These are phyloP conservation scores for Mortierella polycephala DNA, from an alignment of 371 early-diverging fungal species.

Conservation along the genomic window DNA sequence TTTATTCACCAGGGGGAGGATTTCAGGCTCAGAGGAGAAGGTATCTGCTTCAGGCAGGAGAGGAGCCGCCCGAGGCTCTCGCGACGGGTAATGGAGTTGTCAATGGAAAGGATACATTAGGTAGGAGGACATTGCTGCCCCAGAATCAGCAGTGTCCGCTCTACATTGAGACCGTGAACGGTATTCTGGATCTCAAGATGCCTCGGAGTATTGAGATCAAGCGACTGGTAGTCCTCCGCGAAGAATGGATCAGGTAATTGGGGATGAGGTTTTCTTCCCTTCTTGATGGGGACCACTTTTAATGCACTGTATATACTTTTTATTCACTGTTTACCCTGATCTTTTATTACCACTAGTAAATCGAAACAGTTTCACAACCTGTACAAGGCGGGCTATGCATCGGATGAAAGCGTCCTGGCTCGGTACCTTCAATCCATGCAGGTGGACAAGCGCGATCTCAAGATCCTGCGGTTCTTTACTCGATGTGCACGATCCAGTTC, in stretches of 20 bases:
- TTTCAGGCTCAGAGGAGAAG: slow-evolving; percentile 21
- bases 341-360: slow-evolving; percentile 18
- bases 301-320: too few relatives aligned
- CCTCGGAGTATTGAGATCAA: slow-evolving; percentile 35
- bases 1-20: slow-evolving; percentile 14
- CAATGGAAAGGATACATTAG: slow-evolving; percentile 13
- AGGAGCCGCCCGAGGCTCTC: slow-evolving; percentile 43
- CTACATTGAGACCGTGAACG: slow-evolving; percentile 44
- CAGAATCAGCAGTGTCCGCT: slow-evolving; percentile 13
- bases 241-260: slow-evolving; percentile 50
- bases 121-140: neutral
- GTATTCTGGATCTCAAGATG: slow-evolving; percentile 40
- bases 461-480: slow-evolving; percentile 48
- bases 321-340: too few relatives aligned
- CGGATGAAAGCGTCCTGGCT: slow-evolving; percentile 33
- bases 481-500: slow-evolving; percentile 32
- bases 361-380: slow-evolving; percentile 48
- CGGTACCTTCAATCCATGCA: slow-evolving; percentile 40
- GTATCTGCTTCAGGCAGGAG: slow-evolving; percentile 45
- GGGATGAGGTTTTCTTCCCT: neutral
- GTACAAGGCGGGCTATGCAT: slow-evolving; percentile 42
- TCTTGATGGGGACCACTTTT: too few relatives aligned
- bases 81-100: neutral
- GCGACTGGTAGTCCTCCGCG: slow-evolving; percentile 35
- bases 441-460: slow-evolving; percentile 45